phyloP scores from a whole-genome alignment of 441 rosid species.

The Arabidopsis lyrata region DNA sequence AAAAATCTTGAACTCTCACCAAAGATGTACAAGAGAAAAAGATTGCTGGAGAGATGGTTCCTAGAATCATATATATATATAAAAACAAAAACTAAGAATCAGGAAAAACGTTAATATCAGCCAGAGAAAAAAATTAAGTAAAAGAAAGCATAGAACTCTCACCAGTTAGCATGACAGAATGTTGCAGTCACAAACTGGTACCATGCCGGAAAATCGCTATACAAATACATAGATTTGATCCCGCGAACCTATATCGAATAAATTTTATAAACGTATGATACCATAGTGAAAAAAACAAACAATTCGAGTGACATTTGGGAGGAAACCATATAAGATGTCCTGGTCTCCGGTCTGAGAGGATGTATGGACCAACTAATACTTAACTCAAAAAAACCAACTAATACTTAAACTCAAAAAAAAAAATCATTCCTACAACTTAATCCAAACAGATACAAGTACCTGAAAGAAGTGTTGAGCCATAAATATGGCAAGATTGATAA shows the following conservation, averaged over 20 bases:
- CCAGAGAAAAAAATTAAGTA: background rate
- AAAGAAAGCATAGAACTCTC: background rate
- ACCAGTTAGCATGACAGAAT: constrained; percentile 1
- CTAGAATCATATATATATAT: background rate
- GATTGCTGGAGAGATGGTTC: background rate
- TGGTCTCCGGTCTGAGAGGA: too few relatives aligned
- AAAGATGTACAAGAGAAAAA: background rate
- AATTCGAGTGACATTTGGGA: too few relatives aligned
- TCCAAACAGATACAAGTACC: background rate
- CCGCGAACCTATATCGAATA: background rate
- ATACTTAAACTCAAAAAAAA: too few relatives aligned
- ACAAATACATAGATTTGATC: background rate
- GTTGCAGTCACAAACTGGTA: constrained; percentile 11
- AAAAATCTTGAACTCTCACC: background rate
- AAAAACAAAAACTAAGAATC: background rate
- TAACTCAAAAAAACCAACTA: too few relatives aligned
- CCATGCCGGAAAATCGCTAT: background rate
- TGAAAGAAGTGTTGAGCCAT: background rate
- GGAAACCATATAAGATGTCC: too few relatives aligned
- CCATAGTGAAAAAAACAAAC: too few relatives aligned
- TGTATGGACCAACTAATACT: too few relatives aligned
- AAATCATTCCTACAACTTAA: too few relatives aligned
- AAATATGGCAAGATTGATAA: constrained; percentile 2
- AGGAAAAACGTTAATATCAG: background rate
- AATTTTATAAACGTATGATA: background rate